Evolutionary conservation across 148 eudicot genomes (phyloP).

Genomic region (Camellia japonica): DNA sequence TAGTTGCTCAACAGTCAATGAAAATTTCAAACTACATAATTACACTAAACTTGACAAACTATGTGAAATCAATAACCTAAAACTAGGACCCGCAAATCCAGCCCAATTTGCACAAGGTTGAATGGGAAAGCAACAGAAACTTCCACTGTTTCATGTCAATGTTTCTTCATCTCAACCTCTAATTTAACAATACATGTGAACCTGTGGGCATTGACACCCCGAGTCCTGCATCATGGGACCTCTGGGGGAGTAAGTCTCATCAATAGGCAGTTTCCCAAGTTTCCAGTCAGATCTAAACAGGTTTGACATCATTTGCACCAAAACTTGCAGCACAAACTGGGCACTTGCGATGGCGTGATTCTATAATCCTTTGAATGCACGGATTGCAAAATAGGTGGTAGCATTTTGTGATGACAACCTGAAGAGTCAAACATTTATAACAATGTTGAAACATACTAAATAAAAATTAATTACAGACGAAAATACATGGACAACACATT

Average conservation of each 20-base stretch:
- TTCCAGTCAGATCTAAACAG: slow-evolving; percentile 67
- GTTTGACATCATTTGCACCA: slow-evolving; percentile 85
- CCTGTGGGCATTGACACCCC: too few relatives aligned
- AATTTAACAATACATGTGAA: too few relatives aligned
- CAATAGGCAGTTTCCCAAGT: not conserved
- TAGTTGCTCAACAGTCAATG: too few relatives aligned
- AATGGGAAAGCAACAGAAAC: too few relatives aligned
- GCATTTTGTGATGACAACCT: slow-evolving; percentile 96
- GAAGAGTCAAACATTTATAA: slow-evolving; percentile 22
- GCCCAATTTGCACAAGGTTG: too few relatives aligned
- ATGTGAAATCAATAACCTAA: too few relatives aligned
- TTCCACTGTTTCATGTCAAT: too few relatives aligned
- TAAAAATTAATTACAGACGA: not conserved
- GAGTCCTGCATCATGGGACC: not conserved
- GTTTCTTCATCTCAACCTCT: too few relatives aligned
- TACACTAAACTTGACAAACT: too few relatives aligned
- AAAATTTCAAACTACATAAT: too few relatives aligned
- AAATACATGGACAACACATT: not conserved
- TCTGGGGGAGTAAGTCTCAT: not conserved
- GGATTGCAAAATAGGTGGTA: slow-evolving; percentile 86
- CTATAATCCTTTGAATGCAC: slow-evolving; percentile 66
- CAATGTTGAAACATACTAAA: not conserved
- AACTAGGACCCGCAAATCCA: too few relatives aligned
- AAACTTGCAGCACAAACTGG: slow-evolving; percentile 86
- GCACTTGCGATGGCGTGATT: slow-evolving; percentile 79